These are phyloP conservation scores for Aspergillus sp. DNA, from an alignment of 2,329 filamentous ascomycete genomes.

Conservation along the genomic window DNA sequence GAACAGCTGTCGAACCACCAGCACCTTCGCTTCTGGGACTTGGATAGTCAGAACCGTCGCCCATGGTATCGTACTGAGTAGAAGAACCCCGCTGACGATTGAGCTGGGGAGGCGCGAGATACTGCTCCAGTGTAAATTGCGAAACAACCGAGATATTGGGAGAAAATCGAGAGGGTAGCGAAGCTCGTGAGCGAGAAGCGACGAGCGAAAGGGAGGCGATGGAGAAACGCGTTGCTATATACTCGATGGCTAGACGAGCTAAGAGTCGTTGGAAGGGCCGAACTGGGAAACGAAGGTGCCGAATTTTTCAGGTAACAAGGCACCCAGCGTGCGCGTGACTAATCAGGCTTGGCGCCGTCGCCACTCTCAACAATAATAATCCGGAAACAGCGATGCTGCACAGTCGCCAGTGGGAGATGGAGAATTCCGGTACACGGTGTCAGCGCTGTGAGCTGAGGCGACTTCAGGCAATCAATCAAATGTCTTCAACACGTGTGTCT, in stretches of 20 bases:
- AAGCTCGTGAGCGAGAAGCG: neutral
- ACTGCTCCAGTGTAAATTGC: slow-evolving; percentile 15
- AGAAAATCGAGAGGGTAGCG: neutral
- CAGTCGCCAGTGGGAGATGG: neutral
- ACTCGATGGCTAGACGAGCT: slow-evolving; percentile 11
- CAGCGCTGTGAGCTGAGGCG: neutral
- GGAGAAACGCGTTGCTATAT: neutral
- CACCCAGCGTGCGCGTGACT: slow-evolving; percentile 27
- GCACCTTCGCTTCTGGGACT: slow-evolving; percentile 50
- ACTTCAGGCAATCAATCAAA: slow-evolving; percentile 1
- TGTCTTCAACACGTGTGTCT: neutral
- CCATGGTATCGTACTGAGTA: slow-evolving; percentile 39
- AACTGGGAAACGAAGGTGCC: slow-evolving; percentile 27
- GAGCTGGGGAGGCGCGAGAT: slow-evolving; percentile 27
- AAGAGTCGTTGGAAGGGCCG: slow-evolving; percentile 11
- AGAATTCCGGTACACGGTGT: neutral
- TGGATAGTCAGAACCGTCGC: slow-evolving; percentile 48
- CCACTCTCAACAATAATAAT: slow-evolving; percentile 20
- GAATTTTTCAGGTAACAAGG: slow-evolving; percentile 36
- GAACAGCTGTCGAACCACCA: slow-evolving; percentile 39
- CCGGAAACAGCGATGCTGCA: slow-evolving; percentile 7
- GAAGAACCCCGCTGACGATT: slow-evolving; percentile 35
- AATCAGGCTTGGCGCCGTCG: slow-evolving; percentile 25
- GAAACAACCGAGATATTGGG: neutral
- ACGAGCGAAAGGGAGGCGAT: neutral